Conservation (phyloP, 2,329 filamentous ascomycete species). For the Sclerotinia nivalis region DNA sequence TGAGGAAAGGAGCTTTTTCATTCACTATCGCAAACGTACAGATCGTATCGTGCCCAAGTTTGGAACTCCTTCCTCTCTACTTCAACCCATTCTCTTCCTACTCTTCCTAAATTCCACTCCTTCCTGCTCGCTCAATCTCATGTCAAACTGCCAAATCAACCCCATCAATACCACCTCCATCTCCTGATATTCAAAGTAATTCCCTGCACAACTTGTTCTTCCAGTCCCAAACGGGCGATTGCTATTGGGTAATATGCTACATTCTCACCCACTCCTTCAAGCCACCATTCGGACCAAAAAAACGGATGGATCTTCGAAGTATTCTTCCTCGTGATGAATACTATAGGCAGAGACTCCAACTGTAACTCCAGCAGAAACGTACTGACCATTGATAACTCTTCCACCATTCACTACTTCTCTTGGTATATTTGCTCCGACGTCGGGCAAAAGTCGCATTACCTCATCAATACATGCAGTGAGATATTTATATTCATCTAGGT, state of each 20-base stretch:
- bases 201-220: slow-evolving; percentile 3
- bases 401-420: slow-evolving; percentile 32
- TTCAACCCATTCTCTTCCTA: not conserved
- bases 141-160: slow-evolving; percentile 16
- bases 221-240: slow-evolving; percentile 12
- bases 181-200: slow-evolving; percentile 12
- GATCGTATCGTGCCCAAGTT: not conserved
- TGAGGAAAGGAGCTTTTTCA: too few relatives aligned
- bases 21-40: too few relatives aligned
- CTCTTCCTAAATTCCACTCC: slow-evolving; percentile 4
- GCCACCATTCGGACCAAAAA: not conserved
- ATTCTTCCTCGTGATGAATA: slow-evolving; percentile 7
- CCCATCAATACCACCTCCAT: slow-evolving; percentile 23
- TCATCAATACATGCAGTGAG: slow-evolving; percentile 46
- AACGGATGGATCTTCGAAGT: not conserved
- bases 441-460: slow-evolving; percentile 34
- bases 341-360: slow-evolving; percentile 47
- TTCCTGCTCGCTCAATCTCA: not conserved
- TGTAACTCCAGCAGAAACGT: slow-evolving; percentile 45
- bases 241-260: not conserved
- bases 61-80: slow-evolving; percentile 11
- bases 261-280: not conserved
- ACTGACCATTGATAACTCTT: slow-evolving; percentile 33
- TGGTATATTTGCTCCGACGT: slow-evolving; percentile 28
- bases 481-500: slow-evolving; percentile 42